A percentile compares a stretch with the other conserved stretches of the same genome.
phyloP scores from a whole-genome alignment of 257 asterid species.

The Gentiana straminea region DNA sequence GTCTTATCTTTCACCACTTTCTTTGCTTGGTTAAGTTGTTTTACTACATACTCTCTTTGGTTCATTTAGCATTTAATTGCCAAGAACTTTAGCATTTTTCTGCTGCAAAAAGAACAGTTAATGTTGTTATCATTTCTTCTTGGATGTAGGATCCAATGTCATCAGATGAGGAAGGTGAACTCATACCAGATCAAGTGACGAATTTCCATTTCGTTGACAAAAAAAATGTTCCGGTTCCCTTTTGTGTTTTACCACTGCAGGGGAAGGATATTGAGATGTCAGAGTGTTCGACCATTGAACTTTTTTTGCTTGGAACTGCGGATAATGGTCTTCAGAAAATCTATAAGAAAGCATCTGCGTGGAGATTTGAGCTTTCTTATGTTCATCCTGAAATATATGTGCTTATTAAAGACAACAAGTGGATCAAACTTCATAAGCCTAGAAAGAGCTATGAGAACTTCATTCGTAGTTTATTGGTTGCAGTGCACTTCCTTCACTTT shows the following conservation, averaged over 20 bases:
- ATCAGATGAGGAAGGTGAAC: conserved; percentile 74
- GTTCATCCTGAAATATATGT: conserved; percentile 43
- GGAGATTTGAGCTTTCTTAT: conserved; percentile 47
- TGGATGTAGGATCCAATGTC: conserved; percentile 29
- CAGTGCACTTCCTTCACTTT: conserved; percentile 47
- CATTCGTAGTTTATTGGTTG: conserved; percentile 31
- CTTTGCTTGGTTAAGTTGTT: too few relatives aligned
- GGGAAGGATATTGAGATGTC: conserved; percentile 24
- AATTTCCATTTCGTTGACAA: conserved; percentile 31
- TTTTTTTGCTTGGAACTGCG: conserved; percentile 33
- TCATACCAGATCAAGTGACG: conserved; percentile 25
- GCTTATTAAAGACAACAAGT: conserved; percentile 27
- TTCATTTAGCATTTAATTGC: too few relatives aligned
- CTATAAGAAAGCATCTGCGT: conserved; percentile 39
- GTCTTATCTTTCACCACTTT: too few relatives aligned
- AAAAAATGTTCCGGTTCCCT: conserved; percentile 26
- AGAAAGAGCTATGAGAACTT: conserved; percentile 26
- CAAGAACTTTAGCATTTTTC: too few relatives aligned
- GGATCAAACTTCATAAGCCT: conserved; percentile 57
- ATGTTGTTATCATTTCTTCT: background rate
- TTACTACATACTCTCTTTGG: too few relatives aligned
- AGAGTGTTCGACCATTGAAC: conserved; percentile 10
- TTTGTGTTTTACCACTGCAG: conserved; percentile 40
- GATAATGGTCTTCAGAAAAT: conserved; percentile 31
- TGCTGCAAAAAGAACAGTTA: too few relatives aligned